Base-by-base conservation (phyloP, 148 eudicot genomes). In the Mesembryanthemum crystallinum region DNA sequence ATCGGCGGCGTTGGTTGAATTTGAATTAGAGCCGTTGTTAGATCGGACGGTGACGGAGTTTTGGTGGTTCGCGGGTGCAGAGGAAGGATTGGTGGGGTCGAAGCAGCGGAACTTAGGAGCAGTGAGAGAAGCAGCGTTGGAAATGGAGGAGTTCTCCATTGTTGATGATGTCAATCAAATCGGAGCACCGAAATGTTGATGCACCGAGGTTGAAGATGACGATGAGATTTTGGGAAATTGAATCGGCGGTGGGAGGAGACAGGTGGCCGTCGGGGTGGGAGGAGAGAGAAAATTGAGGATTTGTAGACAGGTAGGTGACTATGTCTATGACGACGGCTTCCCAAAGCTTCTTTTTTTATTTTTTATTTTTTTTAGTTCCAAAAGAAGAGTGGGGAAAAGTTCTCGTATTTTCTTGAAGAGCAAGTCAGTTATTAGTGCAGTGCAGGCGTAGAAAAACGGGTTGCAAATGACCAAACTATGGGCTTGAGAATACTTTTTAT, bases 1-100 rank as follows among this genome's bases (percentile, higher is more conserved):
- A 78, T 64, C 76, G 51, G 55, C 28, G 71, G 32, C 72, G 58
- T 63, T 55, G 24, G 55, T 29, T 7, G 68, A 7, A 7, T n/a
- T 43, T 10, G 0, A 42, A 14, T 67, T 67, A 3, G 47, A 13
- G 27, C 3, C 3, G 24, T 21, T 0, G 62, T 61, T 49, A 11
- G 73, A 67, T 76, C 57, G 18, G 72, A 67, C 72, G 78, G 72
- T 5, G 52, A 4, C n/a, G 45, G 68, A 20, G 24, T 33, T 64
- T 45, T 12, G 68, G 3, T 23, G 47, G 47, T 30, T 45, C 11
- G 43, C 47, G 57, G 71, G 60, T 28, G 51, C 30, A 64, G n/a
- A 21, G 30, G 77, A 62, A 54, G 45, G 8, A 17, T 29, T 42
- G 39, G 67, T 12, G 42, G 76, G 30, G 20, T 73, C 68, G 52